Evolutionary conservation across 106 monocot genomes (phyloP), one percentile per base, ranked within the genome.

Genomic region (Hemerocallis citrina): DNA sequence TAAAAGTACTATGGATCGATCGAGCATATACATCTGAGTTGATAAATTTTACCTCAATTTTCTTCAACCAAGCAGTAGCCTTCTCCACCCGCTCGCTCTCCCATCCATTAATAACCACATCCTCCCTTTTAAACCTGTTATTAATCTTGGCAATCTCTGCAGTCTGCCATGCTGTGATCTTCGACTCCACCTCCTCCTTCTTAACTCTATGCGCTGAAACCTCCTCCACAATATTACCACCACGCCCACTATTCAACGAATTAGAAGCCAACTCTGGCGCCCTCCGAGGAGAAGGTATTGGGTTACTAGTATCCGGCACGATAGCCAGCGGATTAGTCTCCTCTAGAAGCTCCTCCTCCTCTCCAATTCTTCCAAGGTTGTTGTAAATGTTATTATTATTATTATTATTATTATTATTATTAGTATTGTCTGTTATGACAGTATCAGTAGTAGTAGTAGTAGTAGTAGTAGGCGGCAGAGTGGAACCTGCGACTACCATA

Each of bases 261-360:
- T 27, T 17, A 23, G 17, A 17, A 0, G 63, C 44, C 13, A 33
- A 12, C 15, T 61, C 14, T 1, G 62, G 43, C 1, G 34, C 57
- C 4, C 69, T 66, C n/a, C 79, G 55, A 0, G 85, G 91, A 0
- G 86, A 80, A 6, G 78, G 56, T 40, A 78, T 57, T 8, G 92
- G 81, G 52, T 38, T 39, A n/a, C 75, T 79, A 28, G 3, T 72
- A 46, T 84, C 92, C 1, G 87, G 83, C 14, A 92, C 84, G 29
- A 92, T 81, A 14, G 92, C 92, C 22, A 92, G 71, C 9, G 92
- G 92, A 55, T 92, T 92, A 3, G 78, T 88, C 68, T 92, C 88
- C 68, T 80, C 77, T 7, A 72, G 55, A 59, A 37, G 17, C 40
- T 14, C 14, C 48, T 75, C 80, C 5, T 77, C 90, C 68, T 84